Percentiles rank a stretch among this genome's conserved stretches.
These are phyloP conservation scores for Gleditsia sinensis DNA, from an alignment of 306 rosid genomes.

Conservation along the genomic window DNA sequence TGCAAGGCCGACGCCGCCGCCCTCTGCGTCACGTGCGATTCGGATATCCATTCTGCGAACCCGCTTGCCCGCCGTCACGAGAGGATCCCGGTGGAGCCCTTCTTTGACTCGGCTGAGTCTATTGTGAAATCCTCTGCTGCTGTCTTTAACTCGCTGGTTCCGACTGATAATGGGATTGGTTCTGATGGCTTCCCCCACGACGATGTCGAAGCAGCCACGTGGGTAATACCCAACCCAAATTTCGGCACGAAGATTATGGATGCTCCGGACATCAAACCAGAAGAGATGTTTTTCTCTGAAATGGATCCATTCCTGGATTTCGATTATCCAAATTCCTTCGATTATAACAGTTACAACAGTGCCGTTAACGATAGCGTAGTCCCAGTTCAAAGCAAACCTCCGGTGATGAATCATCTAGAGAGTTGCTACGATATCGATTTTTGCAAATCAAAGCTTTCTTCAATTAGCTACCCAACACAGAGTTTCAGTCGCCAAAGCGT, in stretches of 20 bases:
- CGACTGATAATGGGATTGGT: slow-evolving; percentile 22
- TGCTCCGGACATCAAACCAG: slow-evolving; percentile 58
- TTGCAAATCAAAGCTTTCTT: slow-evolving; percentile 79
- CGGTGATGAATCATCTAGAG: slow-evolving; percentile 48
- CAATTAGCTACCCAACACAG: slow-evolving; percentile 65
- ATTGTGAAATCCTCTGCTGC: slow-evolving; percentile 49
- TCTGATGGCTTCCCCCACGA: slow-evolving; percentile 27
- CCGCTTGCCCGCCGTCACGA: slow-evolving; percentile 94
- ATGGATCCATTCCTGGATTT: slow-evolving; percentile 80
- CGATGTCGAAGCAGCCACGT: slow-evolving; percentile 41
- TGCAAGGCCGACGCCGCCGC: slow-evolving; percentile 98
- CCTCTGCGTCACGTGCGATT: slow-evolving; percentile 87
- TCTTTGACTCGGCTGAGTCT: slow-evolving; percentile 64
- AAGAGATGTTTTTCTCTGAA: slow-evolving; percentile 59
- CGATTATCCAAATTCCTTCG: slow-evolving; percentile 61
- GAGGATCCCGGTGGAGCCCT: slow-evolving; percentile 86
- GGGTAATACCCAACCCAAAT: slow-evolving; percentile 60
- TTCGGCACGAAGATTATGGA: slow-evolving; percentile 54
- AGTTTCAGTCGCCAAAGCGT: slow-evolving; percentile 85
- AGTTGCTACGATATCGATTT: slow-evolving; percentile 74
- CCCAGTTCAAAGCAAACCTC: slow-evolving; percentile 69
- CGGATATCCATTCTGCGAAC: slow-evolving; percentile 91
- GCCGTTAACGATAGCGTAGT: slow-evolving; percentile 75
- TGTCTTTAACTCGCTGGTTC: slow-evolving; percentile 38
- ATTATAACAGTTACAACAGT: slow-evolving; percentile 26